phyloP scores from a whole-genome alignment of 805 yeast species.

The Lachancea waltii region DNA sequence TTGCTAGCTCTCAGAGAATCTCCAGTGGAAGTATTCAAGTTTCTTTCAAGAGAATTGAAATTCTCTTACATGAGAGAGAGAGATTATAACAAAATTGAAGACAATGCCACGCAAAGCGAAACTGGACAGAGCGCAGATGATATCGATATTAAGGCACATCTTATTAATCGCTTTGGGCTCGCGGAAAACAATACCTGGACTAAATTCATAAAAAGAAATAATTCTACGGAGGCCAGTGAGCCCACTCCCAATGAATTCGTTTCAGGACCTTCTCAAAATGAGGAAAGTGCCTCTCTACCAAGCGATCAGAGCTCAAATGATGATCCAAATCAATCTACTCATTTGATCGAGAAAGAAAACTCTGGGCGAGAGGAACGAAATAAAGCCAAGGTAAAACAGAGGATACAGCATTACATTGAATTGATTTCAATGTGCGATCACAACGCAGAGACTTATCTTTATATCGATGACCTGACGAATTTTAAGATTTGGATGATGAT shows the following conservation, averaged over 20 bases:
- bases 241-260: neutral
- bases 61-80: conserved; percentile 25
- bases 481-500: conserved; percentile 31
- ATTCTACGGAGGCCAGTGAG: neutral
- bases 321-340: conserved; percentile 2
- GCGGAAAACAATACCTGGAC: conserved; percentile 31
- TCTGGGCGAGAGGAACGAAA: conserved; percentile 2
- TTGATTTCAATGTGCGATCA: conserved; percentile 27
- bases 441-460: conserved; percentile 29
- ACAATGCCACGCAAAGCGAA: conserved; percentile 9
- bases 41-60: conserved; percentile 29
- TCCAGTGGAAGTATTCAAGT: conserved; percentile 30
- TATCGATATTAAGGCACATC: conserved; percentile 18
- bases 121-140: conserved; percentile 9
- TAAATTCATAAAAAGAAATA: conserved; percentile 17
- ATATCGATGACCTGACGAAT: conserved; percentile 28
- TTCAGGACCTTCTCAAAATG: neutral
- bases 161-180: conserved; percentile 28
- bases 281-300: neutral
- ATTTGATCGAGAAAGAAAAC: conserved; percentile 10
- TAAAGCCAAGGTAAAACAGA: conserved; percentile 11
- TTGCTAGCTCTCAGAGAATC: conserved; percentile 22
- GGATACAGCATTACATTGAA: conserved; percentile 22
- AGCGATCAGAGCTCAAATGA: neutral
- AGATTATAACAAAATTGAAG: conserved; percentile 9